A percentile compares a stretch with the other conserved stretches of the same genome.
Evolutionary conservation across 1,284 basidiomycete genomes (phyloP).

Genomic region (Apiotrichum laibachii): DNA sequence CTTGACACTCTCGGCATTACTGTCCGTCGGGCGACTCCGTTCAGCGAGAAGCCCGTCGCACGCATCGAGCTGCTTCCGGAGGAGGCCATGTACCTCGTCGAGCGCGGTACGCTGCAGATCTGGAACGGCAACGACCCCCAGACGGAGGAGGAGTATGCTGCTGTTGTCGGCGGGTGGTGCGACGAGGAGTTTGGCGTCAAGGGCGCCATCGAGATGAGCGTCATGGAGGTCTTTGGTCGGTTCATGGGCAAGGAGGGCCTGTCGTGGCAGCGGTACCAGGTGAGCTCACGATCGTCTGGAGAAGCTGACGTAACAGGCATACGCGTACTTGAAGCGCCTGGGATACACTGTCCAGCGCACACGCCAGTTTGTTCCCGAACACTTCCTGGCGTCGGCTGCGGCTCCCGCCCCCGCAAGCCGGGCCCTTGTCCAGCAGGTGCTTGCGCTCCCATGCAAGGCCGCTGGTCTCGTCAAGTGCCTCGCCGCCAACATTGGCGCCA

Average conservation of each 20-base stretch:
- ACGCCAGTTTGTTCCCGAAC: slow-evolving; percentile 39
- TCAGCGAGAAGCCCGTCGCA: slow-evolving; percentile 56
- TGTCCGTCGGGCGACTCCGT: slow-evolving; percentile 56
- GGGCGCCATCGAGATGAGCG: slow-evolving; percentile 88
- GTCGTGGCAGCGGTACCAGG: slow-evolving; percentile 82
- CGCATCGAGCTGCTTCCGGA: slow-evolving; percentile 80
- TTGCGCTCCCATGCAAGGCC: neutral
- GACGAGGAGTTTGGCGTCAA: slow-evolving; percentile 63
- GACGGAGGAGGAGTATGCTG: slow-evolving; percentile 19
- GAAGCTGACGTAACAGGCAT: slow-evolving; percentile 63
- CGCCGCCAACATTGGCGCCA: neutral
- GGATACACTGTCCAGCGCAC: slow-evolving; percentile 81
- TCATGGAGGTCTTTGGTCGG: slow-evolving; percentile 81
- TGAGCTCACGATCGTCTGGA: slow-evolving; percentile 42
- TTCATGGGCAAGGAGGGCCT: slow-evolving; percentile 76
- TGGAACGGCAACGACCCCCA: slow-evolving; percentile 57
- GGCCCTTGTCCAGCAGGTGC: neutral
- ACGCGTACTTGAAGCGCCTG: slow-evolving; percentile 83
- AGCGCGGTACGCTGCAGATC: slow-evolving; percentile 80
- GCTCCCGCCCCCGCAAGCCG: neutral
- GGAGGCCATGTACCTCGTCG: slow-evolving; percentile 87
- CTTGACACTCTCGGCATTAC: slow-evolving; percentile 72
- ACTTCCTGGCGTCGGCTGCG: slow-evolving; percentile 21
- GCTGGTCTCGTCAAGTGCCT: neutral
- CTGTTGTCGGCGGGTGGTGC: slow-evolving; percentile 36